Percentiles rank a stretch among this genome's conserved stretches.
These are phyloP conservation scores for Huntiella moniliformis DNA, from an alignment of 2,329 filamentous ascomycete species.

Conservation along the genomic window DNA sequence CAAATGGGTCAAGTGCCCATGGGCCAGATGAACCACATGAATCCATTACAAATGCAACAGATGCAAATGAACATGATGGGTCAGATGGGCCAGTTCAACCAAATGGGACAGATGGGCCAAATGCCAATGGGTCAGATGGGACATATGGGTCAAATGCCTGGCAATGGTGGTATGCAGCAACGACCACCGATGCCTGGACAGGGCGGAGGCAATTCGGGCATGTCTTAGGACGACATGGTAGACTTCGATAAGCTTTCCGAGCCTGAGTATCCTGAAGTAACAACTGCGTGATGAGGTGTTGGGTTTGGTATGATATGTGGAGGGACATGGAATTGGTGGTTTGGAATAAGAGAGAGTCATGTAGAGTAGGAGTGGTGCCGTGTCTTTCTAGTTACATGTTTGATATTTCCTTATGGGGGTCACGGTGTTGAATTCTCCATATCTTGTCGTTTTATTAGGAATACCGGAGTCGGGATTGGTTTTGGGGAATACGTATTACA, in stretches of 20 bases:
- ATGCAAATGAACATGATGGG: slow-evolving; percentile 12
- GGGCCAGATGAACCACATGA: slow-evolving; percentile 8
- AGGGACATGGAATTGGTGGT: not conserved
- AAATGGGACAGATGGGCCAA: slow-evolving; percentile 8
- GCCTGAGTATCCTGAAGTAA: not conserved
- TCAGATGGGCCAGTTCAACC: slow-evolving; percentile 9
- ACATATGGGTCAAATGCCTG: slow-evolving; percentile 9
- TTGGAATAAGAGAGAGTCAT: not conserved
- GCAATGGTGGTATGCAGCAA: slow-evolving; percentile 5
- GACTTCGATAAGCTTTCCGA: slow-evolving; percentile 1
- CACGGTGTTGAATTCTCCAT: not conserved
- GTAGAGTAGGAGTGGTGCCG: not conserved
- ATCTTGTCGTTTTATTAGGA: no score
- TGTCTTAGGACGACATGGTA: slow-evolving; percentile 11
- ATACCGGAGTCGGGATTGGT: no score
- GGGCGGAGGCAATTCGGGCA: slow-evolving; percentile 7
- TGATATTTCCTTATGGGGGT: not conserved
- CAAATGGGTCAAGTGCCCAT: slow-evolving; percentile 9
- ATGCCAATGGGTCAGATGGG: slow-evolving; percentile 11
- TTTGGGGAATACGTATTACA: no score
- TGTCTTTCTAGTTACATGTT: not conserved
- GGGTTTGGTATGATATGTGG: not conserved
- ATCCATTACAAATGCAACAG: slow-evolving; percentile 10
- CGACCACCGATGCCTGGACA: slow-evolving; percentile 10
- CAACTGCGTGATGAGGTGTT: not conserved